Base-by-base conservation (phyloP, 257 asterid species). In the Scutellaria minor region DNA sequence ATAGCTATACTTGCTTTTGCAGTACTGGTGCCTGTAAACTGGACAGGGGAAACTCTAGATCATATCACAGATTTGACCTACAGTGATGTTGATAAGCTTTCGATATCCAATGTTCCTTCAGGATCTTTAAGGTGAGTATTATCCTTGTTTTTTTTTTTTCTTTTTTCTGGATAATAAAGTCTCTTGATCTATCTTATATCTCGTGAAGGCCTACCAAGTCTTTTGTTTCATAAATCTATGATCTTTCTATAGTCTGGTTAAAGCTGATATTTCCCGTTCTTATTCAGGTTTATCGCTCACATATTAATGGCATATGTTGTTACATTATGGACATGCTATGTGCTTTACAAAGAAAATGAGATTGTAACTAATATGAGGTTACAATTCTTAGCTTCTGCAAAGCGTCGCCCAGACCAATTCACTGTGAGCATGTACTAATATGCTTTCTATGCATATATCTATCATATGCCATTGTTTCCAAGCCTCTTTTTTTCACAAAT, bases 341-440 rank as follows among this genome's bases (percentile, higher is more conserved):
- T 79, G 64, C 90, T 93, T 41, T 86, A 85, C 93, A 85, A 87
- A 71, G 98, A 93, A 66, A 88, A 90, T 79, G 47, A 83, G 76
- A 78, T 83, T 57, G 69, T 93, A 60, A 56, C 93, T 41, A 68
- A 31, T 40, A 84, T 84, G 91, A 87, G 98, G 87, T 61, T 93
- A 75, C 87, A 75, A 14, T 93, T 90, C 84, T 77, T 93, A 60
- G 98, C 96, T 63, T 78, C 95, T 75, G 93, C 75, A 77, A 79
- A 73, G 13, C 95, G 98, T n/a, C 89, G 95, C 37, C 93, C 98
- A 12, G 93, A 93, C 73, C 97, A 93, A 75, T 93, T 80, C 77
- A 87, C 95, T 63, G 98, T 88, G 75, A 88, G 97, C 67, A 45
- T 80, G 69, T 62, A 41, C 56, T 55, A 51, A 44, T 62, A 55